A percentile compares a stretch with the other conserved stretches of the same genome.
These are phyloP conservation scores for Oryza glaberrima DNA, from an alignment of 176 grass and related monocot genomes.

Conservation along the genomic window DNA sequence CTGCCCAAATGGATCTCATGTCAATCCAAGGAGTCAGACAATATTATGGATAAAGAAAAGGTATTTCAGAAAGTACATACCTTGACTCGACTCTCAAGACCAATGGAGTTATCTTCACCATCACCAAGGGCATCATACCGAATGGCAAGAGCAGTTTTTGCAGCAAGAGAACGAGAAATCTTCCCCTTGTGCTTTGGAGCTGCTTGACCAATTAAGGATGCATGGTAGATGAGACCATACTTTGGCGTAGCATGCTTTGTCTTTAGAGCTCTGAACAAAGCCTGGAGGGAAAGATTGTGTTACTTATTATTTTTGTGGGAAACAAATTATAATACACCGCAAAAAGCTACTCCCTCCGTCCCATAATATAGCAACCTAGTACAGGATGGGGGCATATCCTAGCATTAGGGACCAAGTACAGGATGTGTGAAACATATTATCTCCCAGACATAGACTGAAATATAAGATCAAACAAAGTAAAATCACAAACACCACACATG, in stretches of 20 bases:
- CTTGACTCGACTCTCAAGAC: constrained; percentile 80
- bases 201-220: constrained; percentile 88
- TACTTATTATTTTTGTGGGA: neutral
- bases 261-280: constrained; percentile 95
- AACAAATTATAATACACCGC: neutral
- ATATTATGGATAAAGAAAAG: neutral
- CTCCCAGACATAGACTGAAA: neutral
- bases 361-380: too few relatives aligned
- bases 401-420: too few relatives aligned
- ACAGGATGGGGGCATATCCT: too few relatives aligned
- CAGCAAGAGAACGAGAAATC: constrained; percentile 83
- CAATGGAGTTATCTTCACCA: constrained; percentile 69
- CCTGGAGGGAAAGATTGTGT: constrained; percentile 45
- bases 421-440: neutral
- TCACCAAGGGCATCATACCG: constrained; percentile 88
- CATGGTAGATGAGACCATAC: constrained; percentile 91
- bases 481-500: neutral
- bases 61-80: constrained; percentile 16
- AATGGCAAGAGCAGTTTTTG: constrained; percentile 80
- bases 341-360: neutral
- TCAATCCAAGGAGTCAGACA: neutral
- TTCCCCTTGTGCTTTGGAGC: constrained; percentile 84
- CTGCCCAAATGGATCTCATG: constrained; percentile 41
- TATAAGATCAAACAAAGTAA: neutral
- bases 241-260: constrained; percentile 89